Evolutionary conservation across 768 basidiomycete genomes (phyloP).

Genomic region (Rhizopogon salebrosus): DNA sequence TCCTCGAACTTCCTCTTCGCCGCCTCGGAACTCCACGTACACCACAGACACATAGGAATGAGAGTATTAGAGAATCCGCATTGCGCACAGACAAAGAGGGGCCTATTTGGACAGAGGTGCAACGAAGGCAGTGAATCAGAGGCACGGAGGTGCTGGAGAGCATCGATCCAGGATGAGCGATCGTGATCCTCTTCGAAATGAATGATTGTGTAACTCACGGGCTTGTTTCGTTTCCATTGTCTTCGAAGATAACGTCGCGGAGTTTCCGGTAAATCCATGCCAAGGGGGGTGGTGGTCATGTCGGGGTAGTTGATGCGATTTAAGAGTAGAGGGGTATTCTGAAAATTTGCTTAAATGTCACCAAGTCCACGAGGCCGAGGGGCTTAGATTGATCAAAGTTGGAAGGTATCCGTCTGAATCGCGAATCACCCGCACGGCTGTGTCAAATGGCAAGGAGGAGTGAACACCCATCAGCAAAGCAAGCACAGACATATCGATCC

Average conservation of each 20-base stretch:
- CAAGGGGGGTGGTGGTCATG: background rate
- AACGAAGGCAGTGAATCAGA: conserved; percentile 44
- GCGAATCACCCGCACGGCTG: conserved; percentile 10
- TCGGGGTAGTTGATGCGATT: background rate
- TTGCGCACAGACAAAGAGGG: conserved; percentile 39
- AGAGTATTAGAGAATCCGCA: conserved; percentile 45
- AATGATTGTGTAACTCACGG: conserved; percentile 24
- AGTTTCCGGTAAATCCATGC: conserved; percentile 15
- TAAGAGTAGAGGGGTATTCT: background rate
- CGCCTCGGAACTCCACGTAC: conserved; percentile 40
- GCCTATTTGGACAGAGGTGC: conserved; percentile 35
- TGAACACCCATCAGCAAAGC: conserved; percentile 11
- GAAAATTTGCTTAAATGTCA: background rate
- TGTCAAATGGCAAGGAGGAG: conserved; percentile 3
- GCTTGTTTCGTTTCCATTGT: conserved; percentile 39
- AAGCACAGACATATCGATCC: conserved; percentile 15
- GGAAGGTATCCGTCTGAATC: conserved; percentile 23
- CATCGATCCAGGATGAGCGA: conserved; percentile 3
- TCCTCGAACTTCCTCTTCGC: conserved; percentile 36
- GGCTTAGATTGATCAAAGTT: conserved; percentile 14
- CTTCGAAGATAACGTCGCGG: conserved; percentile 32
- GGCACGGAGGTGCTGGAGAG: conserved; percentile 35
- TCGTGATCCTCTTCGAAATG: background rate
- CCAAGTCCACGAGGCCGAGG: conserved; percentile 24
- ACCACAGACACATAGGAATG: conserved; percentile 48